Evolutionary conservation across 179 eudicot genomes (phyloP), one percentile per base, ranked within the genome.

Genomic region (Camellia oleifera): DNA sequence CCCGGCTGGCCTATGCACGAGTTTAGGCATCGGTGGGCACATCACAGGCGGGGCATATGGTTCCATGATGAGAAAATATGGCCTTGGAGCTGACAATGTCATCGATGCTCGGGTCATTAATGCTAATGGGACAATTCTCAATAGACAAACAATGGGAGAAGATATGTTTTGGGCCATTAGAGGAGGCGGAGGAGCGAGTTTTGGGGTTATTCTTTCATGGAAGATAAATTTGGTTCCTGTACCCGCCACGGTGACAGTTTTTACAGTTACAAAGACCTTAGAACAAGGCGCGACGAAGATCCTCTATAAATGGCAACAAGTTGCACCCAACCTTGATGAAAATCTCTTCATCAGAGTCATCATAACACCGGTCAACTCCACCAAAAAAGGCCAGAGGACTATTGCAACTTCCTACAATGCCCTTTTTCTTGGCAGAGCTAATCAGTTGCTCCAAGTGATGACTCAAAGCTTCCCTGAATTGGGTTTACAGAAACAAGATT

Each of bases 221-320:
- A 88, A 90, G 84, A 80, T 90, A 2, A 80, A 73, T 13, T 48
- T 90, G 8, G 91, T 90, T 4, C 77, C 85, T 0, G 91, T 90
- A 2, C 93, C 93, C 9, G 82, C 69, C 10, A 82, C 68, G 18
- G 89, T 90, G 18, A 90, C 88, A 0, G 81, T 84, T 45, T 88
- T 90, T 73, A 86, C 87, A 0, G 83, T 88, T 18, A 11, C 48
- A 0, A 90, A 81, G 77, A 85, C 88, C 13, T 10, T 85, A n/a
- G 93, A 91, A 8, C 85, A 86, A 60, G 89, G 85, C 0, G 83
- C 85, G 10, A 91, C 94, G 5, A 78, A 88, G 7, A 70, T 91
- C 42, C 52, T 91, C 10, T 61, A 77, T 58, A 92, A 72, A 57
- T 92, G 92, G 94, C 92, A 92, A 79, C 87, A 87, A 61, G 81